Evolutionary conservation across 371 early-diverging fungal genomes (phyloP).

Genomic region (Catenaria anguillulae): DNA sequence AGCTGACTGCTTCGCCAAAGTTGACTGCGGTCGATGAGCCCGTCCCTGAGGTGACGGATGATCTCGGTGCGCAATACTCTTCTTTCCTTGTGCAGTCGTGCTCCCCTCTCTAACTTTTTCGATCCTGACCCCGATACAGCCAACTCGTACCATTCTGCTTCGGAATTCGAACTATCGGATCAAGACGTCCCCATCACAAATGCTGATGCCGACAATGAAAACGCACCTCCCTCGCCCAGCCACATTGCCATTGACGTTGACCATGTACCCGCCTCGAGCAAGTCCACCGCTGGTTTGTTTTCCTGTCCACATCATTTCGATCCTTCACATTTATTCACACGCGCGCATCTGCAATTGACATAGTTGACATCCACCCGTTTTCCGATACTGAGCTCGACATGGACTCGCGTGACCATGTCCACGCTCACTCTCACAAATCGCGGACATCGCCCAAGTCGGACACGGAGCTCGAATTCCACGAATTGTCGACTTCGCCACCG

Average conservation of each 20-base stretch:
- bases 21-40: no score
- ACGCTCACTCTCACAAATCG: no score
- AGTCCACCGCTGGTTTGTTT: background rate
- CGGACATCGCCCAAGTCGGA: background rate
- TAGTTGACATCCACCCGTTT: constrained; percentile 4
- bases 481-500: background rate
- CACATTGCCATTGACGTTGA: background rate
- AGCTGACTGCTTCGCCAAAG: no score
- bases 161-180: background rate
- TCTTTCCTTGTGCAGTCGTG: no score
- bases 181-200: background rate
- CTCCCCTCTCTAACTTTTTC: no score
- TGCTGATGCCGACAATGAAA: background rate
- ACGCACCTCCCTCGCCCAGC: background rate
- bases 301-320: no score
- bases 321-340: no score
- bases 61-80: no score
- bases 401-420: background rate
- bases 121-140: no score
- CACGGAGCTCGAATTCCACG: constrained; percentile 7
- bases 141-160: background rate
- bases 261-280: no score
- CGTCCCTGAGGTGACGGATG: no score
- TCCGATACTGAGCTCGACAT: constrained; percentile 8
- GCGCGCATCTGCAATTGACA: no score